Evolutionary conservation across 75 land plant genomes (phyloP).

Genomic region (Isoetes taiwanensis): DNA sequence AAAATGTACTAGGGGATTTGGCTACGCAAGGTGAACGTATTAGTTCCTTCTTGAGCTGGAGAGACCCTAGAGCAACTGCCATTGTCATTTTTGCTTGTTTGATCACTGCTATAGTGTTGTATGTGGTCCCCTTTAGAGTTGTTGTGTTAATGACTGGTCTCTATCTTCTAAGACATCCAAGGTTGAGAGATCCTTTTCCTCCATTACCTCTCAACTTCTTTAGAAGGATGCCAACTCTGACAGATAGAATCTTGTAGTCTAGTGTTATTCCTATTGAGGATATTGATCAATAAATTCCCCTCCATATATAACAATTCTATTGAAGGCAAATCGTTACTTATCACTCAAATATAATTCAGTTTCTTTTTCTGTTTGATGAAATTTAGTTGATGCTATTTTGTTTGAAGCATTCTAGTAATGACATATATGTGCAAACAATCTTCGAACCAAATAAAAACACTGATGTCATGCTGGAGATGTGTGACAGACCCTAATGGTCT

Average conservation of each 20-base stretch:
- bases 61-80: slow-evolving; percentile 60
- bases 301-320: too few species aligned
- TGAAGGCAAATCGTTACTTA: too few species aligned
- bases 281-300: too few species aligned
- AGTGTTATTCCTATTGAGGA: too few species aligned
- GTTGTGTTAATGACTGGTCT: slow-evolving; percentile 54
- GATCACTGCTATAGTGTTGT: slow-evolving; percentile 31
- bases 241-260: slow-evolving; percentile 33
- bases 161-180: slow-evolving; percentile 58
- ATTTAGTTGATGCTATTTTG: too few species aligned
- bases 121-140: slow-evolving; percentile 48
- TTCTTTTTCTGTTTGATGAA: too few species aligned
- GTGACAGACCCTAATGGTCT: too few species aligned
- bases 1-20: slow-evolving; percentile 57
- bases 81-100: slow-evolving; percentile 46
- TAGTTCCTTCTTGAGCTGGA: slow-evolving; percentile 63
- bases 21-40: slow-evolving; percentile 69
- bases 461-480: too few species aligned
- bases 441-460: too few species aligned
- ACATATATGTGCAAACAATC: too few species aligned
- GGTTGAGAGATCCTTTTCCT: slow-evolving; percentile 69
- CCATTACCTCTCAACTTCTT: slow-evolving; percentile 59
- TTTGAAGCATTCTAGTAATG: too few species aligned
- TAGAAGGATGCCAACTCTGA: slow-evolving; percentile 47
- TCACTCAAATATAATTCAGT: too few species aligned